Percentiles rank a stretch among this genome's conserved stretches.
Evolutionary conservation across 129 eudicot species (phyloP).

Genomic region (Flaveria robusta): DNA sequence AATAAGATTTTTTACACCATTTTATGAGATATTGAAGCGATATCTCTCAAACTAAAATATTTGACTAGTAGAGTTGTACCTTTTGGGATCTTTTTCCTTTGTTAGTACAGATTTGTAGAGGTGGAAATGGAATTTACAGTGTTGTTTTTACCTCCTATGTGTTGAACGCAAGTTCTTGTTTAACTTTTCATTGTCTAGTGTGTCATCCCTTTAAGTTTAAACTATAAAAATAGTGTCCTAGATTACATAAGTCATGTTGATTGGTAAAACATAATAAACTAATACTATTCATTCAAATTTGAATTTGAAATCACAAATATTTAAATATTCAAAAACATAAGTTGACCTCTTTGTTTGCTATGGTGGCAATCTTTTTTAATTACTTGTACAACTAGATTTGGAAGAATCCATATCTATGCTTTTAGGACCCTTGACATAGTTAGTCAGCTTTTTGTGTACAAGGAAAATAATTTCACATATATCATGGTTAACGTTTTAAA

Average conservation of each 20-base stretch:
- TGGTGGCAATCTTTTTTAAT: not conserved
- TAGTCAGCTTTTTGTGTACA: not conserved
- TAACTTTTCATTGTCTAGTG: not conserved
- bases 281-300: constrained; percentile 11
- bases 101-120: not conserved
- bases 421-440: not conserved
- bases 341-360: constrained; percentile 22
- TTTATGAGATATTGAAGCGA: not conserved
- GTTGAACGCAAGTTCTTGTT: not conserved
- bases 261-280: constrained; percentile 5
- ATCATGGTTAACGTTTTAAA: not conserved
- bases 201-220: not conserved
- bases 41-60: not conserved
- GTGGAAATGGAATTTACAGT: not conserved
- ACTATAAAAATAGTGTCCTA: not conserved
- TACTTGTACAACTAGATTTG: constrained; percentile 25
- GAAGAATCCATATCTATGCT: constrained; percentile 10
- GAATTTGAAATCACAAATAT: constrained; percentile 9
- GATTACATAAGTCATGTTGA: constrained; percentile 2
- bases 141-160: not conserved
- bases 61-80: not conserved
- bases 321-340: constrained; percentile 4
- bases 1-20: no score
- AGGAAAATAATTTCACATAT: not conserved
- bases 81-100: not conserved